Evolutionary conservation across 345 rosid genomes (phyloP), one percentile per base, ranked within the genome.

Genomic region (Eucalyptus grandis): DNA sequence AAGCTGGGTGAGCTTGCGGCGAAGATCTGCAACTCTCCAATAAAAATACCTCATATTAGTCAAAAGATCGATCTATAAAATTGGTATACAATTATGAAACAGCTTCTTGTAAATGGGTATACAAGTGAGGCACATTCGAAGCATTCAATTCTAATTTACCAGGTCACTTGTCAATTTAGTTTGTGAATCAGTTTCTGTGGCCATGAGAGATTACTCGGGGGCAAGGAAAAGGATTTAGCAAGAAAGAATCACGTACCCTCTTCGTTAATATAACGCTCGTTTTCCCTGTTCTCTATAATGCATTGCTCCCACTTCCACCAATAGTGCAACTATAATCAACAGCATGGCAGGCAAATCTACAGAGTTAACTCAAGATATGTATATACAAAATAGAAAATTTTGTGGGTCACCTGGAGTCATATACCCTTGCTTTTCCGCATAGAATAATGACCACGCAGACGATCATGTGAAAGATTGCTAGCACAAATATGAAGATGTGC

Each of bases 271-370:
- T 30, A 86, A 21, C 8, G 14, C 40, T 87, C 89, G 49, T 8
- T 53, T 1, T 53, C 26, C 40, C 88, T 87, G 60, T 91, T 89
- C 53, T 92, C 91, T 30, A 86, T 77, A 49, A 93, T 93, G 12
- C 91, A 86, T 88, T 94, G 94, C 91, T 97, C 96, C 99, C 96
- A 96, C 81, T 56, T 88, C 90, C 95, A 95, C 99, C 99, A 96
- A 83, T 94, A 95, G 40, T 91, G 93, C 46, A 96, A 95, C 99
- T 97, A 87, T 9, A 44, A 11, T 43, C 50, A 69, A 69, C 24
- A 72, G 46, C 83, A 72, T 37, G 83, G 83, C 22, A 37, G 46
- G 83, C 0, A 31, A 43, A 34, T 27, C 44, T 27, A 8, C 44
- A 47, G 58, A 14, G 62, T 26, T 17, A 49, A 62, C 5, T 1